A percentile compares a stretch with the other conserved stretches of the same genome.
Evolutionary conservation across 148 eudicot genomes (phyloP).

Genomic region (Spergularia marina): DNA sequence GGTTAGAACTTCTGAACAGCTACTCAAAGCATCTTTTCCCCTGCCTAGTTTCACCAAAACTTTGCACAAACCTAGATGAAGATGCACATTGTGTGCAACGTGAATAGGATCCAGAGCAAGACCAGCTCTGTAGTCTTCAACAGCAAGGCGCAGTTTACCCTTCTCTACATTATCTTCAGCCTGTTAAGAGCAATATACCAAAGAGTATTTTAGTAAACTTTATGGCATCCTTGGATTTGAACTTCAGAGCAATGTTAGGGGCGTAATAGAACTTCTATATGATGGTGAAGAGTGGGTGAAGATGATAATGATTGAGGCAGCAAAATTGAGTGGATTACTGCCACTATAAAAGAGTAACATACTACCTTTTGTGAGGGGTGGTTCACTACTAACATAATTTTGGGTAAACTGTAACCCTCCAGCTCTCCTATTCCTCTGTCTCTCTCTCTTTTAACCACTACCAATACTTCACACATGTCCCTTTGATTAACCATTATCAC

Average conservation of each 20-base stretch:
- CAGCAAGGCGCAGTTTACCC: slow-evolving; percentile 86
- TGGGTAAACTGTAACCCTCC: neutral
- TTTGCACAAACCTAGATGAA: slow-evolving; percentile 90
- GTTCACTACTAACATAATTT: neutral
- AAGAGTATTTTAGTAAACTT: neutral
- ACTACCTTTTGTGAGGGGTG: neutral
- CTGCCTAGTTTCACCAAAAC: slow-evolving; percentile 82
- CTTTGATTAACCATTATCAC: neutral
- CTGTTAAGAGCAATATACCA: slow-evolving; percentile 21
- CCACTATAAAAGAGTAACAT: neutral
- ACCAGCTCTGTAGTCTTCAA: slow-evolving; percentile 84
- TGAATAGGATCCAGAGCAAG: slow-evolving; percentile 85
- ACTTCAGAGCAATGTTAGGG: neutral
- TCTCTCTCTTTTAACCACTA: neutral
- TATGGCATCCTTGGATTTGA: neutral
- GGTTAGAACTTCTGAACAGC: slow-evolving; percentile 68
- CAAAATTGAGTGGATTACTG: neutral
- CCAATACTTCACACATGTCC: neutral
- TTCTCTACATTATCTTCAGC: slow-evolving; percentile 81
- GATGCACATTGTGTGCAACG: slow-evolving; percentile 76
- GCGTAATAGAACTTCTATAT: neutral
- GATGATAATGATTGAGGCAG: neutral
- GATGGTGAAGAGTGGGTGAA: neutral
- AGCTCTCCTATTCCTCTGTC: neutral
- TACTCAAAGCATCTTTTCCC: slow-evolving; percentile 77